Evolutionary conservation across 176 grass and related monocot genomes (phyloP).

Genomic region (Pontederia crassipes): DNA sequence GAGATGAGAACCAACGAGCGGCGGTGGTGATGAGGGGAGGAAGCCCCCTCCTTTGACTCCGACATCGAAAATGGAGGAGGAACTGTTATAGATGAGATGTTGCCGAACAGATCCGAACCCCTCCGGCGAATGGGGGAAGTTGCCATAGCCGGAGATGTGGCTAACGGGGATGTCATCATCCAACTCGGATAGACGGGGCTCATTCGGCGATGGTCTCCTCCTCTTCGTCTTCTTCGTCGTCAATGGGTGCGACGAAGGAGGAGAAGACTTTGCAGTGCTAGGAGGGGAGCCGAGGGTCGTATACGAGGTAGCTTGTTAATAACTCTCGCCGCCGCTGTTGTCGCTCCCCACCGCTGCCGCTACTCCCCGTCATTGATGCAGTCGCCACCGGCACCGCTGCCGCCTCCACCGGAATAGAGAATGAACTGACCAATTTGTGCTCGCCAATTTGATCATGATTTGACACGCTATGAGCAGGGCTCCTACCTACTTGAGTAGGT

Average conservation of each 20-base stretch:
- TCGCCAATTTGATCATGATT: too few species aligned
- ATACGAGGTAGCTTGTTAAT: conserved; percentile 21
- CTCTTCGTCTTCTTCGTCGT: neutral
- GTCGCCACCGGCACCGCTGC: too few species aligned
- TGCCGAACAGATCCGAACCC: conserved; percentile 16
- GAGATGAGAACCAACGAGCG: conserved; percentile 21
- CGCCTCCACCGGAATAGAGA: too few species aligned
- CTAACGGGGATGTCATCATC: conserved; percentile 4
- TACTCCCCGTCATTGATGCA: too few species aligned
- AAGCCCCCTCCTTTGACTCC: conserved; percentile 35
- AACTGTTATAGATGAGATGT: neutral
- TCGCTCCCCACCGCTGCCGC: too few species aligned
- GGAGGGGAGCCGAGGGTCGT: conserved; percentile 11
- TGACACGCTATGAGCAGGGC: too few species aligned
- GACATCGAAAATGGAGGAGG: conserved; percentile 43
- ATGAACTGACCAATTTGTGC: too few species aligned
- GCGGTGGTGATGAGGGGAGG: too few species aligned
- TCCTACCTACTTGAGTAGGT: too few species aligned
- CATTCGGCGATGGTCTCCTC: neutral
- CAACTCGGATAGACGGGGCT: conserved; percentile 20
- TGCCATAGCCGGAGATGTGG: conserved; percentile 1
- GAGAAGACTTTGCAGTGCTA: conserved; percentile 18
- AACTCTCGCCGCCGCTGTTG: too few species aligned
- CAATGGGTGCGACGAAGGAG: conserved; percentile 2
- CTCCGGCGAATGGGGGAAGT: conserved; percentile 49